Evolutionary conservation across 345 rosid species (phyloP).

Genomic region (Eutrema japonicum): DNA sequence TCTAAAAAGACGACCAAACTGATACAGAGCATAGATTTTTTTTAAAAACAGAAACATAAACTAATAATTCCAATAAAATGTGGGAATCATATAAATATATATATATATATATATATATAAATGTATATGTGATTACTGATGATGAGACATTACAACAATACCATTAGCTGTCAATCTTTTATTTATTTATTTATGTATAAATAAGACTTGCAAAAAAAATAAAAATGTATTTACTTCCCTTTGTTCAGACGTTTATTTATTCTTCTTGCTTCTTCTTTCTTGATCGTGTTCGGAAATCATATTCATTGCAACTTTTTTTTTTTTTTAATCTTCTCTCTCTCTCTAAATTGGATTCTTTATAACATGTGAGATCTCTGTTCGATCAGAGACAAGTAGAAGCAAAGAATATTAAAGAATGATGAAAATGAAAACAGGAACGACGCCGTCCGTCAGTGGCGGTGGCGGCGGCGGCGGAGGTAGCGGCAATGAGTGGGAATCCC

Average conservation of each 20-base stretch:
- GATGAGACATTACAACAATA: conserved; percentile 49
- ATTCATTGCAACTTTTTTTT: conserved; percentile 14
- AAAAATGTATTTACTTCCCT: conserved; percentile 40
- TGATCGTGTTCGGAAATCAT: conserved; percentile 39
- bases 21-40: conserved; percentile 34
- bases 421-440: conserved; percentile 41
- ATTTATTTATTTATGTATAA: background rate
- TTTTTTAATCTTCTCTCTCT: background rate
- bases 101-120: conserved; percentile 25
- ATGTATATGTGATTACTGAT: conserved; percentile 41
- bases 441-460: conserved; percentile 45
- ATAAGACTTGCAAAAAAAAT: conserved; percentile 13
- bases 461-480: conserved; percentile 52
- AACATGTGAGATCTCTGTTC: conserved; percentile 36
- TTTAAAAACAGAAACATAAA: background rate
- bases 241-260: conserved; percentile 47
- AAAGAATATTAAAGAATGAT: conserved; percentile 39
- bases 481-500: conserved; percentile 76
- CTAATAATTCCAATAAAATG: conserved; percentile 27
- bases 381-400: conserved; percentile 29
- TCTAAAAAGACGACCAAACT: conserved; percentile 39
- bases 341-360: conserved; percentile 32
- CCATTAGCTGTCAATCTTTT: conserved; percentile 46
- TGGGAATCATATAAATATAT: conserved; percentile 27
- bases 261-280: conserved; percentile 33